A percentile compares a stretch with the other conserved stretches of the same genome.
Evolutionary conservation across 2,329 filamentous ascomycete genomes (phyloP).

Genomic region (Sporothrix sp.): DNA sequence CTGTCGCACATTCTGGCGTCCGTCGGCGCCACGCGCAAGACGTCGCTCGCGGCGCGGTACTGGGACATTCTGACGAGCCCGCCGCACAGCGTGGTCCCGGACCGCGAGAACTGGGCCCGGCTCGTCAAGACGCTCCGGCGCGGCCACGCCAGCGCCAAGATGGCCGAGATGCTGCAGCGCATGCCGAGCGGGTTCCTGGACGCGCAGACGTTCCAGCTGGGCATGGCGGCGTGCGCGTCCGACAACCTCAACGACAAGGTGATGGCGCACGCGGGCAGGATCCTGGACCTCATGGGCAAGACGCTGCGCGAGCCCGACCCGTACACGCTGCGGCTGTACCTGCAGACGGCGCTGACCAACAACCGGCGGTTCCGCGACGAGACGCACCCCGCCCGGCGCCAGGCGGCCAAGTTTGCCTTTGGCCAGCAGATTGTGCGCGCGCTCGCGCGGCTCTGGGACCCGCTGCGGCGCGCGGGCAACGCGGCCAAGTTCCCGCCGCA

Average conservation of each 20-base stretch:
- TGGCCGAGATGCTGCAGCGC: conserved; percentile 47
- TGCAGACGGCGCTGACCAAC: conserved; percentile 44
- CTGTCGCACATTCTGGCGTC: conserved; percentile 62
- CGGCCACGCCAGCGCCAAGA: conserved; percentile 54
- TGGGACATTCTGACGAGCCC: conserved; percentile 62
- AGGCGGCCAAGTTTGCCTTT: conserved; percentile 32
- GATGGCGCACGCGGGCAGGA: conserved; percentile 51
- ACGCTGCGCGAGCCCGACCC: conserved; percentile 39
- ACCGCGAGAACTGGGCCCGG: conserved; percentile 57
- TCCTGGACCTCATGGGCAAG: conserved; percentile 55
- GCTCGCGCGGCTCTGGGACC: conserved; percentile 41
- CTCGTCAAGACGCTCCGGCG: conserved; percentile 59
- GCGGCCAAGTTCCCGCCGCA: conserved; percentile 26
- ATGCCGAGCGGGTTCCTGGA: conserved; percentile 39
- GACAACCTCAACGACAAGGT: conserved; percentile 68
- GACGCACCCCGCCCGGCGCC: conserved; percentile 24
- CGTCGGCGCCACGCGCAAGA: conserved; percentile 49
- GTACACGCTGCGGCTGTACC: conserved; percentile 42
- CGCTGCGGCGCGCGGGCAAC: conserved; percentile 30
- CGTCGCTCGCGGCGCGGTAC: conserved; percentile 58
- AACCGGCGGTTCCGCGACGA: conserved; percentile 30
- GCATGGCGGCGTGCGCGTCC: conserved; percentile 61
- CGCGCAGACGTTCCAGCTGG: conserved; percentile 55
- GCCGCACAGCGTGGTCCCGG: conserved; percentile 55
- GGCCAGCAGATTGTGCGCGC: conserved; percentile 42